A percentile compares a stretch with the other conserved stretches of the same genome.
Conservation (phyloP, 129 eudicot species). For the Flaveria robusta region DNA sequence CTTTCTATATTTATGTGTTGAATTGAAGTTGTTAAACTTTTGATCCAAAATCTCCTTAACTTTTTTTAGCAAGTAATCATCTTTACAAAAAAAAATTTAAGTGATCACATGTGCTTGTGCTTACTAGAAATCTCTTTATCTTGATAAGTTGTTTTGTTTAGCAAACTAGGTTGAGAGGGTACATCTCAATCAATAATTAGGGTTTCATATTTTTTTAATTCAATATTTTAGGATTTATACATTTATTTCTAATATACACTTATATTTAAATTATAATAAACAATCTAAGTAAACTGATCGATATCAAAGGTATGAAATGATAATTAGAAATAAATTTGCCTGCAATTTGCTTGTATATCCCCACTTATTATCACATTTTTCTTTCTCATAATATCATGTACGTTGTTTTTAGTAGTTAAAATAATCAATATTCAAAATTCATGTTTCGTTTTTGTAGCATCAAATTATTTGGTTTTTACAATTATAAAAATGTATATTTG, state of each 20-base stretch:
- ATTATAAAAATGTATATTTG: too few species aligned
- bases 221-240: neutral
- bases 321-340: neutral
- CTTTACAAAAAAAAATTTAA: neutral
- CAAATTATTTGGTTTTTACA: too few species aligned
- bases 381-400: neutral
- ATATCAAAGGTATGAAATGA: neutral
- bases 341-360: neutral
- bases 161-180: neutral
- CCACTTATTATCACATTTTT: neutral
- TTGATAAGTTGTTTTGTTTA: neutral
- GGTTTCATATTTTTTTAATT: neutral
- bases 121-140: neutral
- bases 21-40: neutral
- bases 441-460: too few species aligned
- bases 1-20: conserved; percentile 20
- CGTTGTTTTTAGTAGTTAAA: too few species aligned
- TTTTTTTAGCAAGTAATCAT: neutral
- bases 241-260: too few species aligned
- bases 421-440: too few species aligned
- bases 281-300: too few species aligned
- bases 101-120: neutral
- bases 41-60: neutral
- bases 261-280: too few species aligned
- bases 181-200: neutral